Conservation (phyloP, 176 grass and related monocot genomes). For the Triticum turgidum region DNA sequence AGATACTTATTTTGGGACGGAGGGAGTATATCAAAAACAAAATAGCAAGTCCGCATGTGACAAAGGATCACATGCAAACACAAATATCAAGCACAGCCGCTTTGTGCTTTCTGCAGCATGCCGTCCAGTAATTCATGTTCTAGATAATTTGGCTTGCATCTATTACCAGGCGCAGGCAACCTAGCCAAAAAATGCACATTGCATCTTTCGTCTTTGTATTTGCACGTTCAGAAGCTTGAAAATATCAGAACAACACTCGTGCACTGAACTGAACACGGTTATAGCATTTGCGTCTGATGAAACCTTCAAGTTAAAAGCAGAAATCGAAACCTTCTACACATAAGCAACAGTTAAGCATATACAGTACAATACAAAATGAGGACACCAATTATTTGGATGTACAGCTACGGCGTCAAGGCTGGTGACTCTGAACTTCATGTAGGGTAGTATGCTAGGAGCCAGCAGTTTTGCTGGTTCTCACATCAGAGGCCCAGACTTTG, state of each 20-base stretch:
- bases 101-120: neutral
- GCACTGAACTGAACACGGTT: neutral
- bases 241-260: neutral
- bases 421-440: neutral
- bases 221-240: neutral
- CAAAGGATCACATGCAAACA: neutral
- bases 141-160: neutral
- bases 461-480: constrained; percentile 26
- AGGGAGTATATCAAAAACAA: neutral
- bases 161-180: neutral
- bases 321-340: constrained; percentile 27
- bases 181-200: constrained; percentile 8
- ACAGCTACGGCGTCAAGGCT: constrained; percentile 42
- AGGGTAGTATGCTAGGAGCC: neutral
- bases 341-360: constrained; percentile 31
- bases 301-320: constrained; percentile 26
- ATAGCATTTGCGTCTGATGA: constrained; percentile 26
- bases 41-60: neutral
- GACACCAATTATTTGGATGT: constrained; percentile 59
- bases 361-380: constrained; percentile 38
- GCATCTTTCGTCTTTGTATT: neutral
- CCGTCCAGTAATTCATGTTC: neutral
- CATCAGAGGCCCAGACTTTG: constrained; percentile 44
- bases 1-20: no score
- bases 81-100: neutral